A percentile compares a stretch with the other conserved stretches of the same genome.
These are phyloP conservation scores for Oryza rufipogon DNA, from an alignment of 176 grass and related monocot species.

Conservation along the genomic window DNA sequence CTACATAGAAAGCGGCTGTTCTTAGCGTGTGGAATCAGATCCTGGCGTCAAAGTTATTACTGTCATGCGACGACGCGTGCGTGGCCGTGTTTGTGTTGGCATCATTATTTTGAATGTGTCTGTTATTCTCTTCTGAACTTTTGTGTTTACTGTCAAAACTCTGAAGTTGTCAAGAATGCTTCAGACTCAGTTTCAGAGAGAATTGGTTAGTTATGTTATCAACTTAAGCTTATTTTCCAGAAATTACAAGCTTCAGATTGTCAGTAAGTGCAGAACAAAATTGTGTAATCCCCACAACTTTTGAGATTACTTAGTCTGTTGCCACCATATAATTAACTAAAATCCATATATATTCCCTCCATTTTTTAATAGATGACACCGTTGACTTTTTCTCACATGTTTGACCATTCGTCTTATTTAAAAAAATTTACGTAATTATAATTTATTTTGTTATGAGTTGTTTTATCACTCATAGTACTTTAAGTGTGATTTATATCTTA, in stretches of 20 bases:
- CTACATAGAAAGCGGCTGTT: neutral
- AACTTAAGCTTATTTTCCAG: neutral
- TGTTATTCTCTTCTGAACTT: neutral
- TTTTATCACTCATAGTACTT: too few species aligned
- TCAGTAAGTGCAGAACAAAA: too few species aligned
- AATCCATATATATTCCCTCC: too few species aligned
- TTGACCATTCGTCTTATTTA: too few species aligned
- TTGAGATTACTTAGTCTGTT: neutral
- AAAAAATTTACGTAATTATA: too few species aligned
- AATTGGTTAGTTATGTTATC: neutral
- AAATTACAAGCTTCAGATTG: neutral
- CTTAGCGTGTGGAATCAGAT: conserved; percentile 1
- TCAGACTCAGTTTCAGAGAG: conserved; percentile 1
- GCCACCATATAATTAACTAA: neutral
- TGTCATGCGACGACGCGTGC: neutral
- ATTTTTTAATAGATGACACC: too few species aligned
- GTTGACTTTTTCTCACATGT: too few species aligned
- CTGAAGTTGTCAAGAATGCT: conserved; percentile 9
- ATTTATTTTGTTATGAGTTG: too few species aligned
- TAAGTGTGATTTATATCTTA: too few species aligned
- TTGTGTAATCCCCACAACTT: neutral
- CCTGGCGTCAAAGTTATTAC: neutral
- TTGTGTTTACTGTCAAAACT: neutral
- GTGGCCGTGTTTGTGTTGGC: neutral
- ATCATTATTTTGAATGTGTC: neutral